phyloP scores from a whole-genome alignment of 306 rosid genomes.

The Acacia crassicarpa region DNA sequence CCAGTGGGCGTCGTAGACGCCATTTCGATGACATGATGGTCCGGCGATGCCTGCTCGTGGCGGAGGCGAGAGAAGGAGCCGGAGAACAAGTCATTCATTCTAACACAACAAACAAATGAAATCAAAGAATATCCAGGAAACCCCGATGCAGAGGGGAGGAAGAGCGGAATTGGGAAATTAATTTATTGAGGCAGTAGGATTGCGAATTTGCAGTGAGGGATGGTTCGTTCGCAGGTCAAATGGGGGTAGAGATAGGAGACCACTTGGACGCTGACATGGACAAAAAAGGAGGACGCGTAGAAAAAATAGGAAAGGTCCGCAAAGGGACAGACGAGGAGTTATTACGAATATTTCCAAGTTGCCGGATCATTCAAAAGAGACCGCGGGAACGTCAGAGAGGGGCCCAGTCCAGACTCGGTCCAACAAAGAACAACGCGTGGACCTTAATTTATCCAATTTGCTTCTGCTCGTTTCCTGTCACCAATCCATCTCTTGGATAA shows the following conservation, averaged over 20 bases:
- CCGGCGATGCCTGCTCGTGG: conserved; percentile 53
- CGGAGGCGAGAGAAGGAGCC: conserved; percentile 79
- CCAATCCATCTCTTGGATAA: background rate
- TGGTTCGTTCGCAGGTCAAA: background rate
- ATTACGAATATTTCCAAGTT: background rate
- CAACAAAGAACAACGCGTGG: background rate
- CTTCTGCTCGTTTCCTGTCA: background rate
- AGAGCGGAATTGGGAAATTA: background rate
- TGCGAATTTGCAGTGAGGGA: background rate
- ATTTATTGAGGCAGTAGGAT: background rate
- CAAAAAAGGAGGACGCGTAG: background rate
- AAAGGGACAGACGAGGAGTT: background rate
- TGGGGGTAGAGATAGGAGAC: background rate
- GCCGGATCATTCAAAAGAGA: background rate
- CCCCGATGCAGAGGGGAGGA: background rate
- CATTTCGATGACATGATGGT: conserved; percentile 78
- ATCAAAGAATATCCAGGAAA: background rate
- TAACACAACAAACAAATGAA: background rate
- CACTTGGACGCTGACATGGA: background rate
- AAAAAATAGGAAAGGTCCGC: background rate
- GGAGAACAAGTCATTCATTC: conserved; percentile 80
- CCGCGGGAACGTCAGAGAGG: background rate
- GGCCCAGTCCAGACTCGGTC: background rate
- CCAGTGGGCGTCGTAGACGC: conserved; percentile 13
- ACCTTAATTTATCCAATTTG: background rate